Evolutionary conservation across 257 asterid genomes (phyloP), one percentile per base, ranked within the genome.

Genomic region (Ehretia macrophylla): DNA sequence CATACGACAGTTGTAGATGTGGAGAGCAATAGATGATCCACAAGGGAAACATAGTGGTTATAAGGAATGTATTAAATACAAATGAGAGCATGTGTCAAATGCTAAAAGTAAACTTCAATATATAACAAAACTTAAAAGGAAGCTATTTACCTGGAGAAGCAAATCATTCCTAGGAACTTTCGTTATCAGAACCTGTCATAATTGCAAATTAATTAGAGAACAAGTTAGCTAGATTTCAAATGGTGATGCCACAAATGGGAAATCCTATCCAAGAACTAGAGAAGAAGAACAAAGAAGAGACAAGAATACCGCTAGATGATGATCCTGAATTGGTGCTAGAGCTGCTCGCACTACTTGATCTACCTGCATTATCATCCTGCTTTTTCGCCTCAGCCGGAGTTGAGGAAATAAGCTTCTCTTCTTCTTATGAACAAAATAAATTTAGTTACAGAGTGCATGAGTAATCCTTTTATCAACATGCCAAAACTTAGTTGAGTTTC

Each of bases 151-250:
- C 55, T 17, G 55, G 22, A 50, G 4, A 50, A 8, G 55, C 6
- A 50, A 50, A 20, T 50, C 55, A 17, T n/a, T 8, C 10, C 10
- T 0, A 4, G 67, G 91, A 83, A 68, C 84, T 86, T 65, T 75
- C 88, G 17, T 86, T 80, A 17, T 85, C 96, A 62, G 95, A 85
- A 75, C 76, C 96, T 90, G 83, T 56, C 53, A 62, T n/a, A 68
- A n/a, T 23, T 67, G 55, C 56, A 52, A 56, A 56, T 48, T 53
- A 55, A 70, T 63, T 58, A 75, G 46, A 47, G 16, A 56, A 32
- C 51, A 67, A 32, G 32, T 42, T 18, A 19, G 27, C 32, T 55
- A 51, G 20, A 49, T 17, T 32, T 44, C n/a, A 42, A 62, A 57
- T 21, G 55, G 48, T 35, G 54, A 66, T 60, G 64, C 62, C 46